A percentile compares a stretch with the other conserved stretches of the same genome.
Conservation (phyloP, 73 alveolate genomes). For the Tetrahymena thermophila region DNA sequence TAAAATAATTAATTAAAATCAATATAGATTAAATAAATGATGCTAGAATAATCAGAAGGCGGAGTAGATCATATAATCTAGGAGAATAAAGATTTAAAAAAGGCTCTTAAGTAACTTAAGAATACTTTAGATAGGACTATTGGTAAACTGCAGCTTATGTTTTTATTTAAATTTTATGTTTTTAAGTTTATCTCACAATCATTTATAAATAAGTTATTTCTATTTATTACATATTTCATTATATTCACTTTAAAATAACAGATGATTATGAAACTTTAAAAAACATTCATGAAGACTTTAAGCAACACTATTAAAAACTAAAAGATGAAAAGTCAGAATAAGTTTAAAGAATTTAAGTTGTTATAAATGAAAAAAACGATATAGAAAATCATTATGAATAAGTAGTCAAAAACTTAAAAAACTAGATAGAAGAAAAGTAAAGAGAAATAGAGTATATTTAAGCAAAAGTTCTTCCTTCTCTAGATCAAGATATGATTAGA, state of each 20-base stretch:
- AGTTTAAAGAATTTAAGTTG: background rate
- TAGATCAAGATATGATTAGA: constrained; percentile 58
- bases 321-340: constrained; percentile 20
- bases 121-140: background rate
- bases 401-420: constrained; percentile 34
- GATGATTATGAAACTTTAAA: constrained; percentile 12
- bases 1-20: background rate
- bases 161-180: too few species aligned
- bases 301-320: constrained; percentile 21
- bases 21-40: background rate
- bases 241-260: background rate
- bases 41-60: background rate
- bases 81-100: background rate
- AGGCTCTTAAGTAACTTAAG: background rate
- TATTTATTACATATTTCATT: background rate
- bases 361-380: constrained; percentile 13
- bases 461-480: constrained; percentile 51
- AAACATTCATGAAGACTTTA: constrained; percentile 29
- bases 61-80: background rate
- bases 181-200: too few species aligned
- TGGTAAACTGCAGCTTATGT: background rate
- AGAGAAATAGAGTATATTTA: constrained; percentile 58
- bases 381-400: constrained; percentile 36
- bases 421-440: constrained; percentile 45
- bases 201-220: too few species aligned